Conservation (phyloP, 495 filamentous ascomycete genomes). For the Delitschia confertaspora region DNA sequence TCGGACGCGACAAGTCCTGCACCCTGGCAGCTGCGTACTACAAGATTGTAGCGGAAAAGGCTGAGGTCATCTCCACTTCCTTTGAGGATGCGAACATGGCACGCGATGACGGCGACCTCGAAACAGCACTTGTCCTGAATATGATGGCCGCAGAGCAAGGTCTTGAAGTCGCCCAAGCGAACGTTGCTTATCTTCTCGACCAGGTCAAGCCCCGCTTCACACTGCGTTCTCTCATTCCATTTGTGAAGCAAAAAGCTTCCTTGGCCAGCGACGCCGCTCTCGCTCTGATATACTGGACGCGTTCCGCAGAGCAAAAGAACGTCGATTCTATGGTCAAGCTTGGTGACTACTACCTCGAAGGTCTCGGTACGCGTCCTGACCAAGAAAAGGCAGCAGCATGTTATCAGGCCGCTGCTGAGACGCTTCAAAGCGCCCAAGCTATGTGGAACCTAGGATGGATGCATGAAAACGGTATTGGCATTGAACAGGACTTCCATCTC, state of each 20-base stretch:
- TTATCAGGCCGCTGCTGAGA: conserved; percentile 86
- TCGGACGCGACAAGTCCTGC: conserved; percentile 75
- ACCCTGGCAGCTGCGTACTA: conserved; percentile 76
- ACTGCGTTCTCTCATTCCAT: conserved; percentile 35
- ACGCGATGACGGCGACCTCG: conserved; percentile 75
- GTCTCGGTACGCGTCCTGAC: conserved; percentile 62
- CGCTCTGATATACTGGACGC: conserved; percentile 91
- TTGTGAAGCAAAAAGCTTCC: conserved; percentile 22
- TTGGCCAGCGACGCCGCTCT: conserved; percentile 62
- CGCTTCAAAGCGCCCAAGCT: conserved; percentile 83
- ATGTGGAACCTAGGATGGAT: conserved; percentile 99
- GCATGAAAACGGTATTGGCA: conserved; percentile 93
- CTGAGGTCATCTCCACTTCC: conserved; percentile 73
- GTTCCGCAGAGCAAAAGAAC: conserved; percentile 86
- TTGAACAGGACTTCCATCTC: conserved; percentile 93
- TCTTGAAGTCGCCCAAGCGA: conserved; percentile 85
- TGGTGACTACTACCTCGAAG: conserved; percentile 89
- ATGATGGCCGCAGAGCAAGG: conserved; percentile 95
- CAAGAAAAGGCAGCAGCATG: conserved; percentile 85
- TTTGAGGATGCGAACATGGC: conserved; percentile 80
- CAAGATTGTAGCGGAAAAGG: conserved; percentile 88
- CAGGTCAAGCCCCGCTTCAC: conserved; percentile 59
- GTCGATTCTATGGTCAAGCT: conserved; percentile 94
- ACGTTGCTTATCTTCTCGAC: conserved; percentile 88
- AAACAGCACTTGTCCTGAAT: conserved; percentile 72